A percentile compares a stretch with the other conserved stretches of the same genome.
Evolutionary conservation across 176 grass and related monocot species (phyloP).

Genomic region (Musa troglodytarum): DNA sequence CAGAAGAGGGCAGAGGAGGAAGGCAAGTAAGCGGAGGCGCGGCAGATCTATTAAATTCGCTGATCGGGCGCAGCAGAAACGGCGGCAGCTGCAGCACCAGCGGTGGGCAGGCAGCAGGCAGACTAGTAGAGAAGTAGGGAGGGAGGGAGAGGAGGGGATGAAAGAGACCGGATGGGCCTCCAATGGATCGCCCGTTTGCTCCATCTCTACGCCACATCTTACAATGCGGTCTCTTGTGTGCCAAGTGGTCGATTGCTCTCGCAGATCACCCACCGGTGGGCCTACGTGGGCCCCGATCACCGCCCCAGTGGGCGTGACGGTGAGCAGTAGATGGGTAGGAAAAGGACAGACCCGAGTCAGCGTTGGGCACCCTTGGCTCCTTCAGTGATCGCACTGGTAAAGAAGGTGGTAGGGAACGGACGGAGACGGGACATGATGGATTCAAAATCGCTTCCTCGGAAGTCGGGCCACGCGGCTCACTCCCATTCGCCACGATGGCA

Average conservation of each 20-base stretch:
- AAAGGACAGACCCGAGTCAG: too few relatives aligned
- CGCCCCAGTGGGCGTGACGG: not conserved
- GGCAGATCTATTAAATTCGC: conserved; percentile 44
- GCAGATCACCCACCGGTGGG: not conserved
- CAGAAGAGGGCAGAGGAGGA: not conserved
- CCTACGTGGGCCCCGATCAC: not conserved
- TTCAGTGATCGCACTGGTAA: too few relatives aligned
- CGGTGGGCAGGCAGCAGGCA: conserved; percentile 5
- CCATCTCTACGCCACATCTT: not conserved
- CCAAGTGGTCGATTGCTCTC: not conserved
- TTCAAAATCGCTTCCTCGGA: too few relatives aligned
- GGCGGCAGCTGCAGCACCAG: conserved; percentile 11
- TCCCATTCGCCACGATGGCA: too few relatives aligned
- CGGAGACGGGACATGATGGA: too few relatives aligned
- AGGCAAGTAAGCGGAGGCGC: not conserved
- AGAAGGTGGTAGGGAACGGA: too few relatives aligned
- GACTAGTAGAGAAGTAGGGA: too few relatives aligned
- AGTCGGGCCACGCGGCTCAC: too few relatives aligned
- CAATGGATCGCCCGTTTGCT: not conserved
- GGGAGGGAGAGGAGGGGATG: too few relatives aligned
- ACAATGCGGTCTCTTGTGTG: not conserved
- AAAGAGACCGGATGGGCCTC: not conserved
- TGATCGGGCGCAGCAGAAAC: conserved; percentile 23
- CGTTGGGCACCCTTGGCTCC: too few relatives aligned
- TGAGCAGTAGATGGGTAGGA: not conserved